Evolutionary conservation across 2,329 filamentous ascomycete genomes (phyloP).

Genomic region (Exophiala phaeomuriformis): DNA sequence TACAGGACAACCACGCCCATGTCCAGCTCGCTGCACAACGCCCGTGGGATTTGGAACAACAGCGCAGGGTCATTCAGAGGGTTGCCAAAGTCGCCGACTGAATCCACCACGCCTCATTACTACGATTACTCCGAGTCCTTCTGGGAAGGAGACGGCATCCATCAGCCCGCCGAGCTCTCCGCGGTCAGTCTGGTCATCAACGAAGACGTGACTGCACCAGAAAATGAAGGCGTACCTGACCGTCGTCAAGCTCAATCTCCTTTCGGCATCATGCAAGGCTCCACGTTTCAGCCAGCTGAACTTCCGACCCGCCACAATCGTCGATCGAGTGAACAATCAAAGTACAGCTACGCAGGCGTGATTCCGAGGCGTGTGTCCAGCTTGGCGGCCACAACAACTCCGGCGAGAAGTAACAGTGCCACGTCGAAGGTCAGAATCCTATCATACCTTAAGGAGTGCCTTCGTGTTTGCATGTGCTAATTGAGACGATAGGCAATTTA

Average conservation of each 20-base stretch:
- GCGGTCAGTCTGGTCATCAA: constrained; percentile 7
- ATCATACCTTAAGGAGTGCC: background rate
- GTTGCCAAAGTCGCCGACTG: constrained; percentile 23
- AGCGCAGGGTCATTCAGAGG: constrained; percentile 12
- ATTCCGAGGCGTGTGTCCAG: constrained; percentile 20
- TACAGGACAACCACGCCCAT: constrained; percentile 20
- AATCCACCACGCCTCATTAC: constrained; percentile 23
- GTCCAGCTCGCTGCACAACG: constrained; percentile 17
- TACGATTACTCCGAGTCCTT: constrained; percentile 29
- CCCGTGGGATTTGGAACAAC: constrained; percentile 13
- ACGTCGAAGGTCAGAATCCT: constrained; percentile 8
- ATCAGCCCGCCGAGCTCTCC: constrained; percentile 4
- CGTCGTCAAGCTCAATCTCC: constrained; percentile 24
- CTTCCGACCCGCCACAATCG: constrained; percentile 24
- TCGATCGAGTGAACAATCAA: constrained; percentile 21
- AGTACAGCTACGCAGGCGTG: constrained; percentile 13
- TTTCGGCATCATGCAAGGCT: constrained; percentile 25
- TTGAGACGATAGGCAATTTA: background rate
- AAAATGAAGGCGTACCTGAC: constrained; percentile 7
- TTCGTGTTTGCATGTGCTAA: constrained; percentile 3
- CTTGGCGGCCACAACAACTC: constrained; percentile 14
- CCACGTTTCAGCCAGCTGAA: constrained; percentile 22
- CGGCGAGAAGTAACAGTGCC: constrained; percentile 3
- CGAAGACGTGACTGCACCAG: constrained; percentile 19
- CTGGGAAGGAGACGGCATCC: constrained; percentile 21